Percentiles rank a stretch among this genome's conserved stretches.
These are phyloP conservation scores for Mrakia frigida DNA, from an alignment of 768 basidiomycete species.

Conservation along the genomic window DNA sequence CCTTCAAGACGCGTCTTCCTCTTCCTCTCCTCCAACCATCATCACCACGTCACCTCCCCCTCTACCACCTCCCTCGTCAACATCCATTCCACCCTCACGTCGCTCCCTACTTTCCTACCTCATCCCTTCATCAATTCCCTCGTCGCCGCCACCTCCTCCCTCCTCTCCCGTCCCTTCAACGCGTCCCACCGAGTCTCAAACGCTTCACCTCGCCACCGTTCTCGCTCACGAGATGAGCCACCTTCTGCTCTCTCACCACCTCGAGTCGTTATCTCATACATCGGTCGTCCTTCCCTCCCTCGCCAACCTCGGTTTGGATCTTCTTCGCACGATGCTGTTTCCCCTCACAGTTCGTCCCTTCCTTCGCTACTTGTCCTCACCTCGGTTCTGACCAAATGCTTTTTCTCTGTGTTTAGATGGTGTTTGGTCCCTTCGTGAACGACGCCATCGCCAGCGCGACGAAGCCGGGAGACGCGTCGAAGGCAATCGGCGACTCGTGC, in stretches of 20 bases:
- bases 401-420: not conserved
- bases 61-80: conserved; percentile 48
- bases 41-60: conserved; percentile 54
- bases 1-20: conserved; percentile 43
- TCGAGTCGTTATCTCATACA: conserved; percentile 81
- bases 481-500: conserved; percentile 51
- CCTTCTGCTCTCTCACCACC: conserved; percentile 80
- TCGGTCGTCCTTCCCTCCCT: conserved; percentile 76
- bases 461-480: conserved; percentile 57
- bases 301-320: conserved; percentile 68
- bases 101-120: conserved; percentile 27
- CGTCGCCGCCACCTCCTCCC: not conserved
- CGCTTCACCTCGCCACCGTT: conserved; percentile 78
- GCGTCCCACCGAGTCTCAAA: conserved; percentile 70
- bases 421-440: conserved; percentile 86
- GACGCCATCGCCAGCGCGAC: conserved; percentile 82
- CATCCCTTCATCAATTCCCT: not conserved
- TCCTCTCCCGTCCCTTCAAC: not conserved
- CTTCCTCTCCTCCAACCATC: conserved; percentile 22
- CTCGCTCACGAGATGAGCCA: conserved; percentile 92
- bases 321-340: conserved; percentile 72
- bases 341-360: conserved; percentile 53
- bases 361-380: not conserved
- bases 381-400: not conserved
- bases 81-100: conserved; percentile 36